Conservation (phyloP, 202 grass and related monocot species). For the Carex arenaria region DNA sequence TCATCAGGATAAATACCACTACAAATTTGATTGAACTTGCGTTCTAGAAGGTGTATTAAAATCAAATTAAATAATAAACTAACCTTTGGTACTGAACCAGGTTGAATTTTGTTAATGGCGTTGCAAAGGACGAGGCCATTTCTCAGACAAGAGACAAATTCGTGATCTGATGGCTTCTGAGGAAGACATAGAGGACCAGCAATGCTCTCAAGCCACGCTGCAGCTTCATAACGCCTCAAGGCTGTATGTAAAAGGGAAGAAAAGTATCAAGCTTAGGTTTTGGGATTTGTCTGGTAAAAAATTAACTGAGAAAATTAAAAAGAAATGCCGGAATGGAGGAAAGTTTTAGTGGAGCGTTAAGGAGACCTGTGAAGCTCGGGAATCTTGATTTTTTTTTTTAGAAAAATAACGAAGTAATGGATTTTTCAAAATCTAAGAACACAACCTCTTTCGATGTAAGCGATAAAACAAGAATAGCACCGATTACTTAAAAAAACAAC, state of each 20-base stretch:
- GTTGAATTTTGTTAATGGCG: constrained; percentile 73
- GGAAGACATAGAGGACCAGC: constrained; percentile 42
- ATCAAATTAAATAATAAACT: not conserved
- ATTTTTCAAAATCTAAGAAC: not conserved
- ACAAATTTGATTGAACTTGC: not conserved
- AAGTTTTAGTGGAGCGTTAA: not conserved
- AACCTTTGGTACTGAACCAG: constrained; percentile 57
- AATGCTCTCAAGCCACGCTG: constrained; percentile 57
- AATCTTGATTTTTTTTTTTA: not conserved
- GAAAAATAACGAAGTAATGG: not conserved
- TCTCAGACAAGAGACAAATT: constrained; percentile 56
- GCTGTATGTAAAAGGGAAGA: constrained; percentile 38
- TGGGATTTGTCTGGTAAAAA: not conserved
- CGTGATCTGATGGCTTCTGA: constrained; percentile 48
- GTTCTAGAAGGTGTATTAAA: not conserved
- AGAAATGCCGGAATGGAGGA: not conserved
- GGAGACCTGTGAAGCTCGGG: not conserved
- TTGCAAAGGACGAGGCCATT: constrained; percentile 87
- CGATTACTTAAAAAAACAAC: not conserved
- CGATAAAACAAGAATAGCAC: not conserved
- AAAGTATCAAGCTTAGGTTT: not conserved
- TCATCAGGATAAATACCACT: not conserved
- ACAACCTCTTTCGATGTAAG: not conserved
- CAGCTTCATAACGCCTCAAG: constrained; percentile 64
- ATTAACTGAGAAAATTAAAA: not conserved